Evolutionary conservation across 2,329 filamentous ascomycete species (phyloP), one percentile per base, ranked within the genome.

Genomic region (Arthrobotrys conoides): DNA sequence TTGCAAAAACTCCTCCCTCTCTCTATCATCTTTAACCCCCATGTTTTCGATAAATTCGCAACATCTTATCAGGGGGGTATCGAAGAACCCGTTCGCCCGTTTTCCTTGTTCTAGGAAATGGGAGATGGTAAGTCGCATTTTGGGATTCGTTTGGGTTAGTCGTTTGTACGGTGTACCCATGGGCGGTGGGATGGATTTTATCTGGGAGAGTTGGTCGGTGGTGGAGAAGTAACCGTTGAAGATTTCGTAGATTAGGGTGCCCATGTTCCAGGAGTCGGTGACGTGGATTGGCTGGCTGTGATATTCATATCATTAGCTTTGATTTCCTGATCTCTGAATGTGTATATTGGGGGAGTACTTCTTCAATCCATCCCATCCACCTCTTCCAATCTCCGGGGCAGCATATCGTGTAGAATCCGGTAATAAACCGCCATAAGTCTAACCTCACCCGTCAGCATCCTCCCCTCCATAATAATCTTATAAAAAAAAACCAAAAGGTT

Each of bases 151-250:
- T 81, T 96, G 96, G 76, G 94, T 90, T 0, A 99, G 88, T 71
- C 95, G 90, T 84, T 94, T 96, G 85, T 98, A 99, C 83, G 92
- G 93, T 49, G 92, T 89, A 70, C 96, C 93, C 93, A 99, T 97
- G 71, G 87, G 91, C 0, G 92, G 90, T 0, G 96, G 95, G 57
- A 99, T 90, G 81, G 90, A 91, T 83, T 94, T 97, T 16, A 93
- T 93, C 83, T 95, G 93, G 10, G 92, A 91, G 51, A 93, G 89
- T 84, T 97, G 93, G 76, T 97, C 93, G 41, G 88, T 86, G 8
- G 92, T 91, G 5, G 86, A 87, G 83, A 93, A 97, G 81, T 90
- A 89, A 59, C 94, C 93, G 84, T 96, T 98, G 85, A 97, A 99
- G 0, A 93, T 92, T 84, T 99, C 96, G 80, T 91, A 95, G 33